These are phyloP conservation scores for Erodium maritimum DNA, from an alignment of 345 rosid species.

Conservation along the genomic window DNA sequence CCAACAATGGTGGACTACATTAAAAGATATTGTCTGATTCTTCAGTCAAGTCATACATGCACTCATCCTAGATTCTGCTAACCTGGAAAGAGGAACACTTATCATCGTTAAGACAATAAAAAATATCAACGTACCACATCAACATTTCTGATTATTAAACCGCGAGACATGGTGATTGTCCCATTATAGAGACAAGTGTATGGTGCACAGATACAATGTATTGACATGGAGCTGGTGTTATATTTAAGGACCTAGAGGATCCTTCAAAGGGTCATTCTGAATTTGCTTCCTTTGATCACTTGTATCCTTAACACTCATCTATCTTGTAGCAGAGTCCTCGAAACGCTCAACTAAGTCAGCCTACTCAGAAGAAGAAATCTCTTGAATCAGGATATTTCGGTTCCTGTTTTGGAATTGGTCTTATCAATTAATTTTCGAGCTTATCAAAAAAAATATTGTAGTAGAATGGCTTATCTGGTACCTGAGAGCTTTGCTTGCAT, in stretches of 20 bases:
- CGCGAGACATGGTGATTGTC: background rate
- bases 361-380: too few species aligned
- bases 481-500: conserved; percentile 5
- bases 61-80: conserved; percentile 1
- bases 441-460: too few species aligned
- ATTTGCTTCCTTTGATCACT: background rate
- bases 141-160: background rate
- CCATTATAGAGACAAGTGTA: background rate
- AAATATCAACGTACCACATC: background rate
- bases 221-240: too few species aligned
- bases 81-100: background rate
- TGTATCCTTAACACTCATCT: background rate
- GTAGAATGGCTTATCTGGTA: conserved; percentile 25
- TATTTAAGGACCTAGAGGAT: conserved; percentile 3
- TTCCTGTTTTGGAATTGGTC: too few species aligned
- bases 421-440: too few species aligned
- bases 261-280: conserved; percentile 2
- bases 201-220: too few species aligned
- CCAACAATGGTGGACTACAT: background rate
- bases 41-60: conserved; percentile 7
- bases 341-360: too few species aligned
- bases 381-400: too few species aligned
- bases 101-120: background rate
- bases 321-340: background rate
- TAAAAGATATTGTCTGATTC: background rate